Evolutionary conservation across 805 yeast genomes (phyloP), one percentile per base, ranked within the genome.

Genomic region (Wickerhamomyces rabaulensis): DNA sequence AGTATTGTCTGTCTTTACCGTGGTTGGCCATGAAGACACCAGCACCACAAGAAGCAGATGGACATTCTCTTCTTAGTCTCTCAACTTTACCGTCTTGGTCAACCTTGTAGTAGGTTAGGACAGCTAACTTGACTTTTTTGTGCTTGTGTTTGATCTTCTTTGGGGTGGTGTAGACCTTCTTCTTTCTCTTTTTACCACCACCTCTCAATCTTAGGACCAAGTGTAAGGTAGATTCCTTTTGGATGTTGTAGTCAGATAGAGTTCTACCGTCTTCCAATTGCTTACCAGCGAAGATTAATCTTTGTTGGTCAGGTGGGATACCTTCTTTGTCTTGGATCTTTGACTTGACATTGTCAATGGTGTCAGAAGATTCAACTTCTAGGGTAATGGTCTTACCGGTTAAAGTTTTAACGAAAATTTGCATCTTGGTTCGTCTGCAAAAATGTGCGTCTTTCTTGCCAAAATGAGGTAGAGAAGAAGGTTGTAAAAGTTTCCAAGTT

Each of bases 151-250:
- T 88, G 80, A 94, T 88, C 87, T 91, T 95, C 91, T 94, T 94
- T 82, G 99, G 99, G 72, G 98, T 92, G 80, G 98, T 92, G 92
- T 92, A 94, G 73, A 90, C 97, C 95, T 92, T 92, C 97, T 94
- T 94, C 94, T 94, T 94, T 85, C 96, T 92, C 94, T 94, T 94
- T 88, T 91, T 94, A 82, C 96, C 96, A 78, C 96, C 97, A 80
- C 98, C 98, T 80, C 97, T 88, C 73, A 92, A 87, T 82, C 97
- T 90, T 60, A 92, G 79, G 58, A 92, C 98, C 78, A 92, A 83
- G 75, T 92, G 97, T 47, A 91, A 74, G 53, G 97, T 91, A 55
- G 97, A 89, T 77, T 91, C 97, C 80, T 91, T 91, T 78, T 90
- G 96, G 73, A 91, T 91, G 86, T 91, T 91, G 92, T 91, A 91